Conservation (phyloP, 1,284 basidiomycete genomes). For the Cryptococcus jaspeensis region DNA sequence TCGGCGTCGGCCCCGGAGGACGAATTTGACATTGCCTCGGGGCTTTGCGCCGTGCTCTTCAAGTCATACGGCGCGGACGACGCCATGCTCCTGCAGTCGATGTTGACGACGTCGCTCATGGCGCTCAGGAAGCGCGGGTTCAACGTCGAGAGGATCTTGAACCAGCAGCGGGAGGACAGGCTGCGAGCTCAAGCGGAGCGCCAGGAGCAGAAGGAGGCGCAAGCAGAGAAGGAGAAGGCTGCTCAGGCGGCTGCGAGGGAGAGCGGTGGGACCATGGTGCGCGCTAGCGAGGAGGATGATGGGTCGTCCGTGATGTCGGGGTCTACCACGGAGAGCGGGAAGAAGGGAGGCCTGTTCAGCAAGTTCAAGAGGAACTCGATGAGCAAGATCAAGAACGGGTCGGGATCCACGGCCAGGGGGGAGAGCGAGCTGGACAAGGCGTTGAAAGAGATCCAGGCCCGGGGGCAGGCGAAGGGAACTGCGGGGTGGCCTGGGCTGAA, state of each 20-base stretch:
- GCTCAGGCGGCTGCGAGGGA: neutral
- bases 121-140: slow-evolving; percentile 70
- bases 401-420: neutral
- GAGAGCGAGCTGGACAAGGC: neutral
- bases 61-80: slow-evolving; percentile 75
- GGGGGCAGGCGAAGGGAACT: too few relatives aligned
- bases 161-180: slow-evolving; percentile 73
- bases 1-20: slow-evolving; percentile 74
- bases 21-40: slow-evolving; percentile 84
- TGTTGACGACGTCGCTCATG: slow-evolving; percentile 83
- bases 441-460: too few relatives aligned
- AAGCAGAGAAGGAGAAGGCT: neutral
- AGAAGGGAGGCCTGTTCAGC: slow-evolving; percentile 1
- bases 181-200: slow-evolving; percentile 58
- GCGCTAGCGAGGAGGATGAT: neutral
- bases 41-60: slow-evolving; percentile 73
- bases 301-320: neutral
- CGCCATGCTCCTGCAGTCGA: slow-evolving; percentile 83
- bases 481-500: too few relatives aligned
- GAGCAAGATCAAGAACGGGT: neutral
- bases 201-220: neutral
- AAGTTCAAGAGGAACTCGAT: neutral
- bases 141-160: slow-evolving; percentile 82
- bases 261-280: too few relatives aligned
- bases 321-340: neutral